Evolutionary conservation across 2,329 filamentous ascomycete genomes (phyloP).

Genomic region (Harringtonia lauricola): DNA sequence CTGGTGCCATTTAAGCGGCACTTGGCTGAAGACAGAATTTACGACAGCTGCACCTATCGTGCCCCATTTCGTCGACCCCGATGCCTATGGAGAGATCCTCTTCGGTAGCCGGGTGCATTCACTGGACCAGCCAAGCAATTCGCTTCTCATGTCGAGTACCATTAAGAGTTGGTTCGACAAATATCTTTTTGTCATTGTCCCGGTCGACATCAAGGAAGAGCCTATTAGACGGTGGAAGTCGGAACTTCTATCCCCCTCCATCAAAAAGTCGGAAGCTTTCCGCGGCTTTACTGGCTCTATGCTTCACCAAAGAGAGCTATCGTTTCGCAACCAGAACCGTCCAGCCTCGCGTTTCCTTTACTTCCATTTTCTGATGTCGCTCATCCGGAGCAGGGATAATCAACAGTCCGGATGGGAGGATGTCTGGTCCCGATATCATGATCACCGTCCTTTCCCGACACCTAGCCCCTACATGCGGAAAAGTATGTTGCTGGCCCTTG

Average conservation of each 20-base stretch:
- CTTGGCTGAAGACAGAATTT: too few species aligned
- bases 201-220: slow-evolving; percentile 4
- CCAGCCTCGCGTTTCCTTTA: slow-evolving; percentile 13
- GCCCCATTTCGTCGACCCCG: too few species aligned
- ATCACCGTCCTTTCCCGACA: slow-evolving; percentile 12
- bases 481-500: slow-evolving; percentile 9
- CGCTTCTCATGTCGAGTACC: slow-evolving; percentile 2
- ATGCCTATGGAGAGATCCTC: too few species aligned
- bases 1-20: too few species aligned
- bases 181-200: slow-evolving; percentile 16
- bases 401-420: slow-evolving; percentile 8
- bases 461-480: slow-evolving; percentile 12
- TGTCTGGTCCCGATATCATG: slow-evolving; percentile 12
- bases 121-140: slow-evolving; percentile 6
- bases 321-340: slow-evolving; percentile 11
- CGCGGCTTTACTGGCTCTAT: neutral
- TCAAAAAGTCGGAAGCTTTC: slow-evolving; percentile 3
- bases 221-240: slow-evolving; percentile 8
- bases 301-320: slow-evolving; percentile 6
- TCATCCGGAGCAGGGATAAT: slow-evolving; percentile 12
- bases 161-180: slow-evolving; percentile 17
- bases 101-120: slow-evolving; percentile 8
- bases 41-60: too few species aligned
- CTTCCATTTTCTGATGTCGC: slow-evolving; percentile 16
- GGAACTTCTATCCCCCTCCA: slow-evolving; percentile 5